Base-by-base conservation (phyloP, 768 basidiomycete genomes). In the Megacollybia marginata region DNA sequence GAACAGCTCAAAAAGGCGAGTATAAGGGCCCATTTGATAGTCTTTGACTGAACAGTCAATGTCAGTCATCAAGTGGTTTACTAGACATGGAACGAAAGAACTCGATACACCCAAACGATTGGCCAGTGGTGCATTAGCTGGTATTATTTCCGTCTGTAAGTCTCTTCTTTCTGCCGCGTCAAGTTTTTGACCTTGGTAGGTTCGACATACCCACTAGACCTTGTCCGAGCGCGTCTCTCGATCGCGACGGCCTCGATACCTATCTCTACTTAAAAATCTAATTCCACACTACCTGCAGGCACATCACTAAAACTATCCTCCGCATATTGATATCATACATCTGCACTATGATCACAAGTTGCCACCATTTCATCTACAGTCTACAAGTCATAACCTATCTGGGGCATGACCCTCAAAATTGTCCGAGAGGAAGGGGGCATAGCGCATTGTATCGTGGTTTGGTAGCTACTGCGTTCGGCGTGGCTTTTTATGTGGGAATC, bases 121-220 rank as follows among this genome's bases (percentile, higher is more conserved):
- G 38, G 70, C 81, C 1, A 84, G 89, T 49, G 95, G 95, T 54
- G 92, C 92, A 16, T 69, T 95, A 11, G 95, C 95, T 46, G 95
- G 95, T 23, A 89, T 98, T 54, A 88, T 88, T 9, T 93, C 92
- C 52, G 95, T 99, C 54, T 89, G 92, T 92, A 60, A 61, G 88
- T 79, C 32, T 46, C 48, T 33, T 32, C 51, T 48, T 13, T 54
- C 46, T 42, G 20, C 33, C n/a, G n/a, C n/a, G n/a, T 38, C n/a
- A 11, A 33, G n/a, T 52, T 38, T 34, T 43, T 52, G 33, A 46
- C 31, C 31, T 45, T 46, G 52, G 46, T 52, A 90, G 88, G 83
- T 56, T 76, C 88, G 44, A 92, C 90, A 68, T 91, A 93, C 69
- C 95, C 95, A 9, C 70, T 98, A 54, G 95, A 99, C 64, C 83